Evolutionary conservation across 192 early-diverging fungal species (phyloP), one percentile per base, ranked within the genome.

Genomic region (Backusella sp.): DNA sequence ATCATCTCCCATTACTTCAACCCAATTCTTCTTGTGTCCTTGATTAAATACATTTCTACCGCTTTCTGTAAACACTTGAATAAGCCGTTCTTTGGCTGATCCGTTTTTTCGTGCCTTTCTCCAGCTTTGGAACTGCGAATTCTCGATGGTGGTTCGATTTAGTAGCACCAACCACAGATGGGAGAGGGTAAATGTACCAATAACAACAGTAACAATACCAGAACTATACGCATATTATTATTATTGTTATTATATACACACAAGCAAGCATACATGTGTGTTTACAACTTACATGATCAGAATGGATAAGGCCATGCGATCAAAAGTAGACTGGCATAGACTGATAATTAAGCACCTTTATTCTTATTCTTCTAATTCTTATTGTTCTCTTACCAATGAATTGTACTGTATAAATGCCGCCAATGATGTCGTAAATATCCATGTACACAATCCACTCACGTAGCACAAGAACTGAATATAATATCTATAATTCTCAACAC

Each of bases 11-110:
- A 88, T 88, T 36, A 86, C 83, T 26, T 79, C 76, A 46, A 77
- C 80, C 85, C 85, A 88, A 62, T 86, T 88, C 26, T 74, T 70
- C 75, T 75, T 82, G 11, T 77, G 66, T 14, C 84, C 83, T 26
- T 84, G 76, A 70, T 86, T 74, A 75, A 82, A 88, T 5, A 88
- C 30, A 35, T 85, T 76, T 62, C 82, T 79, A 1, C 85, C 87
- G 12, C 66, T 46, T 41, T 52, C 11, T 7, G 77, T 78, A 53
- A 78, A 78, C 12, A 65, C 68, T 44, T 39, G 75, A 77, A 80
- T 53, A 66, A 41, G 30, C 73, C 21, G 35, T 37, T 34, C 79
- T 67, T 32, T 41, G 21, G 56, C 56, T 62, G 56, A 62, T 14
- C 26, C 72, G 12, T 15, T 28, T 23, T 28, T 62, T 32, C 14